Base-by-base conservation (phyloP, 208 protist species). In the Leishmania arabica region DNA sequence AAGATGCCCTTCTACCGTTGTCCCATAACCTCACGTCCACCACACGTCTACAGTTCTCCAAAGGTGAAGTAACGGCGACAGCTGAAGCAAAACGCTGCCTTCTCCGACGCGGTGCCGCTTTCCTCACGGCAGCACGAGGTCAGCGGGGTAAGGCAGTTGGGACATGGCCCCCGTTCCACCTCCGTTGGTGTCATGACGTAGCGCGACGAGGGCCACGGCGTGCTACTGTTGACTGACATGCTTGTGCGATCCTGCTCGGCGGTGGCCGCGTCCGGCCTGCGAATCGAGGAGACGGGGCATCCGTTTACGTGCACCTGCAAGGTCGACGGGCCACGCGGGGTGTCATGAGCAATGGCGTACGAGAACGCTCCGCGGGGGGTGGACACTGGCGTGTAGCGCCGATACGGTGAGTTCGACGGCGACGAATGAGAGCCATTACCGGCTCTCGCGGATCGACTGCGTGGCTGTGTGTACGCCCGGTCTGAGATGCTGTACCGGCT, bases 41-140 rank as follows among this genome's bases (percentile, higher is more conserved):
- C 82, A n/a, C 81, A 75, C 5, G 79, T 68, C 11, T 31, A 40
- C 65, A 97, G 80, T 24, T 97, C 94, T 11, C 80, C 88, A 88
- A 94, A 92, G 2, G 89, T 93, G 72, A 93, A 97, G 45, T 90
- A 90, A n/a, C 88, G 86, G 45, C 88, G 82, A 78, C 94, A 97
- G 78, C 85, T 91, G 77, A 95, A 94, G 75, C 94, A 97, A 81
- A 96, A 97, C 1, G 92, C 94, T 3, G 90, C 93, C 72, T 85
- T 88, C 15, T 89, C 84, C 17, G 81, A 78, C 6, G 78, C 70
- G 7, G 83, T 49, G 1, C 87, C 89, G 2, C 69, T 72, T 60
- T 60, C 53, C 1, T 82, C 69, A 7, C 51, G 47, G 62, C 75
- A 88, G 72, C 84, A 91, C 1, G 88, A 84, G 11, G 88, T 90